phyloP scores from a whole-genome alignment of 139 green algal genomes.

The Limnomonas spitsbergensis region DNA sequence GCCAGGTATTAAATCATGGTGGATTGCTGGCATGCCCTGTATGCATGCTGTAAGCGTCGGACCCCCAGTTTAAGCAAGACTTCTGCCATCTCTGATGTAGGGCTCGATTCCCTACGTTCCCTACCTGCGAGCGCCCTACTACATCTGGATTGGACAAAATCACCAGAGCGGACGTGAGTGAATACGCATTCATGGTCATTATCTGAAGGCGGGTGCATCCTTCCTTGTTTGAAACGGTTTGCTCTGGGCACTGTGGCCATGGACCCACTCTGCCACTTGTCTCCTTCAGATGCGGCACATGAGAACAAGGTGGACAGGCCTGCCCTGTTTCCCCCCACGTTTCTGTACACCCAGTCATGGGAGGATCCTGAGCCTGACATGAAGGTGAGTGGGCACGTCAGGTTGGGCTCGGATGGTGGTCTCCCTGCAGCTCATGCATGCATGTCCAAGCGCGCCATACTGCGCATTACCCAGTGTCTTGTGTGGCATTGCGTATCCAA shows the following conservation, averaged over 20 bases:
- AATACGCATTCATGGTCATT: no score
- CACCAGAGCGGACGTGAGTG: slow-evolving; percentile 43
- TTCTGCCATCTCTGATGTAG: slow-evolving; percentile 30
- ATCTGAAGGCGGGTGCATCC: no score
- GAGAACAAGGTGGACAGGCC: slow-evolving; percentile 75
- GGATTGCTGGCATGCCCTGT: neutral
- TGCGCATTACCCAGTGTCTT: no score
- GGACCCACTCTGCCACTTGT: neutral
- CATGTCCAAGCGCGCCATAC: no score
- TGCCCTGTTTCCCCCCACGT: slow-evolving; percentile 90
- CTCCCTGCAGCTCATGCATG: no score
- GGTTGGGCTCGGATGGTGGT: no score
- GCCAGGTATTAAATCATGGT: slow-evolving; percentile 44
- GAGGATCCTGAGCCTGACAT: slow-evolving; percentile 91
- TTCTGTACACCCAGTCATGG: slow-evolving; percentile 98
- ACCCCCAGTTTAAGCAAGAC: neutral
- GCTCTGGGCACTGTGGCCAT: no score
- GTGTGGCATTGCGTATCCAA: no score
- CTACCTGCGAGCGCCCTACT: slow-evolving; percentile 89
- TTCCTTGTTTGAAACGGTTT: no score
- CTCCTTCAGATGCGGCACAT: slow-evolving; percentile 42
- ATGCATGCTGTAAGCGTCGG: neutral
- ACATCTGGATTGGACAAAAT: slow-evolving; percentile 83
- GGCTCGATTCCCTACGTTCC: slow-evolving; percentile 93
- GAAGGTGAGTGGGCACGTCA: slow-evolving; percentile 66